Evolutionary conservation across 83 land plant genomes (phyloP).

Genomic region (Thuja plicata): DNA sequence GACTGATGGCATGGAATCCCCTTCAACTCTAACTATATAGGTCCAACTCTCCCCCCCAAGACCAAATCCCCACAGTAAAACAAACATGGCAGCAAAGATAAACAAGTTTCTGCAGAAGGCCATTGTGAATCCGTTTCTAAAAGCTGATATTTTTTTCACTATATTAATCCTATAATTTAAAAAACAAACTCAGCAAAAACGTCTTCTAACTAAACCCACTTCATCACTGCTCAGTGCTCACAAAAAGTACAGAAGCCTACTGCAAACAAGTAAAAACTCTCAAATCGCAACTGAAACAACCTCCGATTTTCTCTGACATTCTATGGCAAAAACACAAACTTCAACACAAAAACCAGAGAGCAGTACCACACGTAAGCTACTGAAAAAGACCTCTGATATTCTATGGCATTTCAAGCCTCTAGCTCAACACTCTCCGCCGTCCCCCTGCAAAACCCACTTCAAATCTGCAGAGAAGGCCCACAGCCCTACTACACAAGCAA

Average conservation of each 20-base stretch:
- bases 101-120: background rate
- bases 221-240: background rate
- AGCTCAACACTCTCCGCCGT: background rate
- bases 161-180: background rate
- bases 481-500: background rate
- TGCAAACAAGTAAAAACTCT: background rate
- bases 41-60: background rate
- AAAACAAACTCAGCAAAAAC: background rate
- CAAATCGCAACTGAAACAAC: background rate
- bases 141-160: background rate
- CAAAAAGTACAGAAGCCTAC: background rate
- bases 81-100: background rate
- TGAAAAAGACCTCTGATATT: background rate
- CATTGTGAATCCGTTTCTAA: background rate
- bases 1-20: slow-evolving; percentile 11
- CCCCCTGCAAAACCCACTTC: background rate
- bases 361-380: too few species aligned
- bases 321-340: background rate
- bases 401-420: background rate
- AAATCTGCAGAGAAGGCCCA: background rate
- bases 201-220: background rate
- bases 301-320: background rate
- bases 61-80: background rate
- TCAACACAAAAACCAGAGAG: background rate
- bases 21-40: slow-evolving; percentile 19